phyloP scores from a whole-genome alignment of 352 stramenopile genomes.

The Pythium monospermum region DNA sequence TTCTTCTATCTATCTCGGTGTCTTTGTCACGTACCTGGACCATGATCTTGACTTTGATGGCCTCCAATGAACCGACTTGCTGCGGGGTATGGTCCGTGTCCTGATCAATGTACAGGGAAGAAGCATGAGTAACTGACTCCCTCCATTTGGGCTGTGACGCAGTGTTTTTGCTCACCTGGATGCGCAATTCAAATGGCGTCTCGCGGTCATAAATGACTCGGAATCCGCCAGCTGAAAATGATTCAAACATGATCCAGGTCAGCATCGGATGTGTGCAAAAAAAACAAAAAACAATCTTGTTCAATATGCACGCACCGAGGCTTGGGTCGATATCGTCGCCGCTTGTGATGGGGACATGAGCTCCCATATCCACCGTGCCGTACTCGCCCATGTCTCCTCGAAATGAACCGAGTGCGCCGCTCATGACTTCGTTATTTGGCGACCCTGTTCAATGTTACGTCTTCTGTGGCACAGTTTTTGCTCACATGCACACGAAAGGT shows the following conservation, averaged over 20 bases:
- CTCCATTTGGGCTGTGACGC: no score
- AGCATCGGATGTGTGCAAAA: no score
- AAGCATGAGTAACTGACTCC: no score
- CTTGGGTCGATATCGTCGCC: conserved; percentile 78
- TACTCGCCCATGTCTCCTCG: conserved; percentile 26
- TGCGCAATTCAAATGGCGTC: conserved; percentile 87
- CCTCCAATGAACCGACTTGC: conserved; percentile 90
- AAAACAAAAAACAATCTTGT: no score
- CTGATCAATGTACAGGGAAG: no score
- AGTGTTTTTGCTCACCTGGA: conserved; percentile 55
- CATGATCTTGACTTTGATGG: conserved; percentile 94
- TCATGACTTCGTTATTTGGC: no score
- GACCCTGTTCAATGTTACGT: no score
- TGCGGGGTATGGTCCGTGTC: conserved; percentile 81
- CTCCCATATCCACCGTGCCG: conserved; percentile 9
- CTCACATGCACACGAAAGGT: conserved; percentile 16
- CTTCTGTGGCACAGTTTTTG: no score
- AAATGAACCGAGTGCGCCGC: conserved; percentile 18
- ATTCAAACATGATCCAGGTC: no score
- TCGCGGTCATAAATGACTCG: conserved; percentile 90
- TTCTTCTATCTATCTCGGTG: no score
- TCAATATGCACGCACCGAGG: conserved; percentile 38
- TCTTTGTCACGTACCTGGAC: conserved; percentile 65
- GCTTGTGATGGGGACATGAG: conserved; percentile 39
- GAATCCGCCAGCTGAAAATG: conserved; percentile 75